Percentiles rank a stretch among this genome's conserved stretches.
These are phyloP conservation scores for Catenaria anguillulae DNA, from an alignment of 371 early-diverging fungal species.

Conservation along the genomic window DNA sequence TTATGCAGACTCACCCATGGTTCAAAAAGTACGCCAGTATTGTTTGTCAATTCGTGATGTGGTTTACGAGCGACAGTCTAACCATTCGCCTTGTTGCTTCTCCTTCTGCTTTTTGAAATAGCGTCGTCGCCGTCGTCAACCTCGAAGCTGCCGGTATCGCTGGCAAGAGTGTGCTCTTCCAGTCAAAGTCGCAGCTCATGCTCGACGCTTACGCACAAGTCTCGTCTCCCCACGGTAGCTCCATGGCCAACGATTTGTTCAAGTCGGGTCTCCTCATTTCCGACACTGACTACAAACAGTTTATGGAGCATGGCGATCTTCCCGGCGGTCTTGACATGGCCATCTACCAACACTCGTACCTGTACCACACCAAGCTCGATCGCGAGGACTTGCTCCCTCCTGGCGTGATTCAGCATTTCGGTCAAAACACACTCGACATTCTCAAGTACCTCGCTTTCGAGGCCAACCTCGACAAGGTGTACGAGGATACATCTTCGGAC, in stretches of 20 bases:
- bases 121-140: conserved; percentile 42
- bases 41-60: conserved; percentile 17
- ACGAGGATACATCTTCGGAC: conserved; percentile 24
- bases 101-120: too few species aligned
- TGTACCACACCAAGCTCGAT: conserved; percentile 61
- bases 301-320: conserved; percentile 49
- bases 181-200: conserved; percentile 52
- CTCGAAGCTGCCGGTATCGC: conserved; percentile 56
- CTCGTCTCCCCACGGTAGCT: conserved; percentile 57
- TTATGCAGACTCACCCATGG: conserved; percentile 46
- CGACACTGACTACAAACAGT: conserved; percentile 64
- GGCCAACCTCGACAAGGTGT: conserved; percentile 28
- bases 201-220: conserved; percentile 51
- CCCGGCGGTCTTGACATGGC: conserved; percentile 51
- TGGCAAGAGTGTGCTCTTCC: conserved; percentile 59
- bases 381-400: conserved; percentile 35
- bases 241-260: conserved; percentile 56
- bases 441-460: conserved; percentile 37
- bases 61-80: conserved; percentile 4
- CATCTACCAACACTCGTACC: conserved; percentile 49
- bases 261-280: conserved; percentile 52
- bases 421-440: conserved; percentile 46
- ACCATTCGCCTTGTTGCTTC: too few species aligned
- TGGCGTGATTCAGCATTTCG: conserved; percentile 55
- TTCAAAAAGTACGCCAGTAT: conserved; percentile 34